Conservation (phyloP, 2,329 filamentous ascomycete species). For the Penicillium sp. region DNA sequence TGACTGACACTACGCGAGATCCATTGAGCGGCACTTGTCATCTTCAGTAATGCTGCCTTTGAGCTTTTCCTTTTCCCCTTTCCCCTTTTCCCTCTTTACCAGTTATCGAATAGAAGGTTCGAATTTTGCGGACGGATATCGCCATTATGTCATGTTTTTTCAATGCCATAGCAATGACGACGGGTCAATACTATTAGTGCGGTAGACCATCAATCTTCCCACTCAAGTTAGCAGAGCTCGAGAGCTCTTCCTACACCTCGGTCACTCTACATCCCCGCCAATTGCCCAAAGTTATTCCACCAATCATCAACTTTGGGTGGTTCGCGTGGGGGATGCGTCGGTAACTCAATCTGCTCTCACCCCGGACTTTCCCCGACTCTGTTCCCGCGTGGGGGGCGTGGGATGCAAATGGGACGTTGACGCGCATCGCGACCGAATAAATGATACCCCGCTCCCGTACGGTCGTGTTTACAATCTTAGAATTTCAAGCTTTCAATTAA, state of each 20-base stretch:
- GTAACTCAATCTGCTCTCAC: not conserved
- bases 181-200: not conserved
- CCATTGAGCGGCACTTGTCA: too few relatives aligned
- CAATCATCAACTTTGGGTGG: conserved; percentile 4
- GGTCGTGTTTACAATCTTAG: not conserved
- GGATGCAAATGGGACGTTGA: conserved; percentile 6
- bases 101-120: too few relatives aligned
- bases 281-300: conserved; percentile 10
- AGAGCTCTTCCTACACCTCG: not conserved
- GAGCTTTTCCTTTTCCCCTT: too few relatives aligned
- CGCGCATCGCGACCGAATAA: conserved; percentile 4
- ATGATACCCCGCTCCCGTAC: conserved; percentile 1
- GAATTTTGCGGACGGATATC: not conserved
- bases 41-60: too few relatives aligned
- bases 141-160: not conserved
- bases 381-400: conserved; percentile 18
- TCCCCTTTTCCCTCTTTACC: too few relatives aligned
- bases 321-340: not conserved
- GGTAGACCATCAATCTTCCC: not conserved
- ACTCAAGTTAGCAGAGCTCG: not conserved
- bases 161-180: not conserved
- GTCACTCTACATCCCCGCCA: not conserved
- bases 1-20: too few relatives aligned
- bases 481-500: not conserved
- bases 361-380: conserved; percentile 16